Base-by-base conservation (phyloP, 257 asterid genomes). In the Solanum medicagineum region DNA sequence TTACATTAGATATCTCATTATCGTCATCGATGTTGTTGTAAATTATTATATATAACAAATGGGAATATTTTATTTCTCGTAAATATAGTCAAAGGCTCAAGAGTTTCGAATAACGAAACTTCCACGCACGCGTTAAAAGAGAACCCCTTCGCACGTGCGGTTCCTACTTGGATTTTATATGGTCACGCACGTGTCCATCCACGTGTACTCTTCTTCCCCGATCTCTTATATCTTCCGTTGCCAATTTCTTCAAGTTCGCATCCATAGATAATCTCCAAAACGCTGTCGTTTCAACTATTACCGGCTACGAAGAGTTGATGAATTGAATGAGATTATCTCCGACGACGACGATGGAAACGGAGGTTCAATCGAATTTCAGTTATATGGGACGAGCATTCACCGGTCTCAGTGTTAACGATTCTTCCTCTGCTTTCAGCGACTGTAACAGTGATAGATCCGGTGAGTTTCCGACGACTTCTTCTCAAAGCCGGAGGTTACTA, bases 381-480 rank as follows among this genome's bases (percentile, higher is more conserved):
- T 95, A 94, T 81, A 88, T 93, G 94, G 98, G 97, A 9, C 90
- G 93, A 8, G 84, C 87, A 32, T 92, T 94, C 90, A 88, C 89
- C 87, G 91, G 91, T 85, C 62, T 93, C 70, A 83, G 83, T 84
- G 83, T 90, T 86, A 83, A 87, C 53, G 93, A 90, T 22, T 84
- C 88, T 77, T 91, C 98, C 32, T 91, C 97, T 79, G 97, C 99
- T 87, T 96, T 96, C 89, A 96, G 99, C 88, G 98, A 96, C 82
- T 96, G 99, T 86, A 92, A 93, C 90, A 94, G 98, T 85, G 99
- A 96, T 85, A 89, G 93, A 92, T 96, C 99, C 93, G 95, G 98
- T 84, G 99, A 96, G 86, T 95, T 95, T 85, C 92, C 92, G 44
- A 89, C 95, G 59, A 56, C 98, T 0, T 92, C 97, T 5, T 91